Evolutionary conservation across 73 alveolate species (phyloP).

Genomic region (Effrenium voratum): DNA sequence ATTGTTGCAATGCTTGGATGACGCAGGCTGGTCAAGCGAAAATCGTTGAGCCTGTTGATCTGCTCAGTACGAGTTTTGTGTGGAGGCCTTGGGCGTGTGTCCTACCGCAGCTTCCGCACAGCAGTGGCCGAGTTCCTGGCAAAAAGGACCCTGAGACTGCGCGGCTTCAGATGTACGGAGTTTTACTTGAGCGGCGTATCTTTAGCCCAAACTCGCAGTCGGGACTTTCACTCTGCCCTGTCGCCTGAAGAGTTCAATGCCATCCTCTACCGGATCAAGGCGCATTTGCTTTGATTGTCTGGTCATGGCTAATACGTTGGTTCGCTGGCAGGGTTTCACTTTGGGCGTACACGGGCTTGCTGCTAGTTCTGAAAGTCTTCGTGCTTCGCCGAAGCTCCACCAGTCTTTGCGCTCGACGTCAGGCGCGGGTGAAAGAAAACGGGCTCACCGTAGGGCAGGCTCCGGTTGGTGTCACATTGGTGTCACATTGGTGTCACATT

Average conservation of each 20-base stretch:
- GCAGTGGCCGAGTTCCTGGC: conserved; percentile 53
- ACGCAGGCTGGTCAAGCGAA: background rate
- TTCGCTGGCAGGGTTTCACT: too few species aligned
- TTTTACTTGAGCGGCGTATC: background rate
- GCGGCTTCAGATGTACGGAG: too few species aligned
- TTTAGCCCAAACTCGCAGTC: background rate
- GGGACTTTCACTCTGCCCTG: conserved; percentile 76
- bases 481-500: too few species aligned
- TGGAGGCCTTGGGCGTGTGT: conserved; percentile 36
- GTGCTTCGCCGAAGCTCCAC: too few species aligned
- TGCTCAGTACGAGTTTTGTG: background rate
- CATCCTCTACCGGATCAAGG: conserved; percentile 63
- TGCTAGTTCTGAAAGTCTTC: too few species aligned
- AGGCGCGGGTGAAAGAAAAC: conserved; percentile 6
- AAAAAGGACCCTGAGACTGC: background rate
- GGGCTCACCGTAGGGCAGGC: conserved; percentile 45
- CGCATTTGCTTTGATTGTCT: too few species aligned
- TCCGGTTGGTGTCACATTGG: too few species aligned
- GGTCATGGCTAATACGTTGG: too few species aligned
- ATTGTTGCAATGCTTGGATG: conserved; percentile 10
- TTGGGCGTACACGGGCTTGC: too few species aligned
- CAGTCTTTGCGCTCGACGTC: too few species aligned
- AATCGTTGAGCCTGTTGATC: background rate
- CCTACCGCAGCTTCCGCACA: conserved; percentile 58
- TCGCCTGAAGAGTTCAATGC: conserved; percentile 89